A percentile compares a stretch with the other conserved stretches of the same genome.
Evolutionary conservation across 345 rosid species (phyloP).

Genomic region (Camelina hispida): DNA sequence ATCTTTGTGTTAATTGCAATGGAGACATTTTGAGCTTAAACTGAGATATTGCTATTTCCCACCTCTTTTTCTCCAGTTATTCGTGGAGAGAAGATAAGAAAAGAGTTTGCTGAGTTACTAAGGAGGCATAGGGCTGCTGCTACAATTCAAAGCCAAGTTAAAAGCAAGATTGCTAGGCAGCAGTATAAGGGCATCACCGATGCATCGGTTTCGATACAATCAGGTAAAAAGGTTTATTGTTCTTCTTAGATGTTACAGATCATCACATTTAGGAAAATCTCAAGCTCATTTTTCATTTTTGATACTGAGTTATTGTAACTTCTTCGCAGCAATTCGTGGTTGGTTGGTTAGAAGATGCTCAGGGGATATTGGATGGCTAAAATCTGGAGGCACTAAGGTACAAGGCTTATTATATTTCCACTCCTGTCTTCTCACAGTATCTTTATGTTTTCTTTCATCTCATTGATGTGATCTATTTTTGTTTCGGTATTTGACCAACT

Average conservation of each 20-base stretch:
- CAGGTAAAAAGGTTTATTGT: conserved; percentile 56
- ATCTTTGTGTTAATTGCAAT: conserved; percentile 12
- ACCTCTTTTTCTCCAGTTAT: conserved; percentile 59
- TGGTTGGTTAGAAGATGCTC: conserved; percentile 96
- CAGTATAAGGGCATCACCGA: conserved; percentile 52
- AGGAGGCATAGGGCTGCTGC: conserved; percentile 87
- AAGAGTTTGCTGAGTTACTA: conserved; percentile 63
- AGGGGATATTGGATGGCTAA: conserved; percentile 68
- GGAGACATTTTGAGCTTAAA: conserved; percentile 6
- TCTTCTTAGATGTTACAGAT: conserved; percentile 7
- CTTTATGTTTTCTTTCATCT: conserved; percentile 11
- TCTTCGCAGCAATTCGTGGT: conserved; percentile 82
- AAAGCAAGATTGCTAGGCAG: conserved; percentile 54
- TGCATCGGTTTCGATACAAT: conserved; percentile 73
- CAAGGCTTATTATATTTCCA: not conserved
- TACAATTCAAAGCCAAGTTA: conserved; percentile 70
- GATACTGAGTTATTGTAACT: not conserved
- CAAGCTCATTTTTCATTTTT: not conserved
- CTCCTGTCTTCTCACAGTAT: conserved; percentile 14
- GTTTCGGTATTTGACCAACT: conserved; percentile 4
- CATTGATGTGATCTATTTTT: not conserved
- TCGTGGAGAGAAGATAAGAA: conserved; percentile 75
- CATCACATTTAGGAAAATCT: conserved; percentile 8
- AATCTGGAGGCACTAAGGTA: conserved; percentile 65
- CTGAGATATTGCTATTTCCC: conserved; percentile 29